Evolutionary conservation across 169 alveolate genomes (phyloP).

Genomic region (Prorocentrum cordatum): DNA sequence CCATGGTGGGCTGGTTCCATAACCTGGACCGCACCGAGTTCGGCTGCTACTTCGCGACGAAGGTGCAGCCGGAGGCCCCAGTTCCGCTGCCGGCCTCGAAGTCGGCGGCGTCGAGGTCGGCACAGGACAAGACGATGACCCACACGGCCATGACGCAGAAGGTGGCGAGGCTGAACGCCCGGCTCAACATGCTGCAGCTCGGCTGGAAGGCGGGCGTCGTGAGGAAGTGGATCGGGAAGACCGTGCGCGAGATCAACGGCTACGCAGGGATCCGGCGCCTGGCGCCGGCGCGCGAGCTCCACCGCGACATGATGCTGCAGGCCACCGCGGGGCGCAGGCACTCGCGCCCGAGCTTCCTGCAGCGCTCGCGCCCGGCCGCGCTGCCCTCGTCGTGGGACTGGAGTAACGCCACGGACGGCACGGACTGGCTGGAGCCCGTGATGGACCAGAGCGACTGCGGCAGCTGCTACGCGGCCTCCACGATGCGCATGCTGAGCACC

Average conservation of each 20-base stretch:
- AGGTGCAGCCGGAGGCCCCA: background rate
- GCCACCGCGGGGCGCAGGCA: too few relatives aligned
- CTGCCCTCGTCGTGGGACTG: background rate
- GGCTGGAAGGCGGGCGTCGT: background rate
- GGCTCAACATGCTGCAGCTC: background rate
- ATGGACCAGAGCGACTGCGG: conserved; percentile 74
- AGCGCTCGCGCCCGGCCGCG: too few relatives aligned
- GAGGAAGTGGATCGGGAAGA: conserved; percentile 19
- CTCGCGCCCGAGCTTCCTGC: too few relatives aligned
- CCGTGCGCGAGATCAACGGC: too few relatives aligned
- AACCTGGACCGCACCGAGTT: background rate
- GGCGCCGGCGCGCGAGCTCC: too few relatives aligned
- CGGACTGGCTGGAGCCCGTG: conserved; percentile 12
- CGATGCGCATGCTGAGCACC: conserved; percentile 72
- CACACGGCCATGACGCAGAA: background rate
- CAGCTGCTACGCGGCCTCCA: conserved; percentile 73
- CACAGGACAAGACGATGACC: background rate
- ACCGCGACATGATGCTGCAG: too few relatives aligned
- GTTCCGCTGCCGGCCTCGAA: too few relatives aligned
- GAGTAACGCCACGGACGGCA: background rate
- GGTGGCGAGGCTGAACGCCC: background rate
- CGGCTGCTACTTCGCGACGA: conserved; percentile 41
- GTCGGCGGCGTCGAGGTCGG: background rate
- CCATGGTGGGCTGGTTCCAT: conserved; percentile 50
- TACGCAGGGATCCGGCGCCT: too few relatives aligned